phyloP scores from a whole-genome alignment of 352 stramenopile species.

The Globisporangium canariense region DNA sequence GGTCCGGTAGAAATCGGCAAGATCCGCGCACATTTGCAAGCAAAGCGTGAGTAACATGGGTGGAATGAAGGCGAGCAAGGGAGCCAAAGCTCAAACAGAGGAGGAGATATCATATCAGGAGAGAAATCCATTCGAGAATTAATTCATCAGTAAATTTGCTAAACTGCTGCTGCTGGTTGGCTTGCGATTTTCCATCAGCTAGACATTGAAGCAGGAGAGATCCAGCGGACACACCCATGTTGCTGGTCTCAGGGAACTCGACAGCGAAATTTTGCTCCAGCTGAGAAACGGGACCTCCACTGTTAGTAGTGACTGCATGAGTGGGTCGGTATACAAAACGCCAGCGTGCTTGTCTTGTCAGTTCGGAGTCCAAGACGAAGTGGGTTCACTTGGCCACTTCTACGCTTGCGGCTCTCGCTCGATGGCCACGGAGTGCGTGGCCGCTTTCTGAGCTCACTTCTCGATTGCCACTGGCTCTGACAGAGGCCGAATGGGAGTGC shows the following conservation, averaged over 20 bases:
- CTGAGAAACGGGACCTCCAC: neutral
- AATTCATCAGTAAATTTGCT: neutral
- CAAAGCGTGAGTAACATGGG: constrained; percentile 14
- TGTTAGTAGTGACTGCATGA: neutral
- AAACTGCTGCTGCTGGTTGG: neutral
- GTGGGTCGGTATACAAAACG: neutral
- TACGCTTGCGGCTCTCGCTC: neutral
- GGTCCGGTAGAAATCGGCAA: neutral
- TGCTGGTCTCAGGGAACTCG: constrained; percentile 14
- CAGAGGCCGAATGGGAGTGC: neutral
- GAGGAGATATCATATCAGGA: neutral
- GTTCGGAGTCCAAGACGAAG: neutral
- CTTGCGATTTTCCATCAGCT: neutral
- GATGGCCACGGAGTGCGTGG: neutral
- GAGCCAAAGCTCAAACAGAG: neutral
- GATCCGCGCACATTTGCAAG: constrained; percentile 7
- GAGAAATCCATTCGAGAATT: neutral
- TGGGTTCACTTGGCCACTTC: neutral
- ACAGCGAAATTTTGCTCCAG: neutral
- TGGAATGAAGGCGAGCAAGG: neutral
- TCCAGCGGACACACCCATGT: constrained; percentile 12
- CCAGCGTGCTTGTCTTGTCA: neutral
- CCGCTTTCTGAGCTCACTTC: neutral
- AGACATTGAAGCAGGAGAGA: constrained; percentile 8
- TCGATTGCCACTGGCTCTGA: neutral